Percentiles rank a stretch among this genome's conserved stretches.
phyloP scores from a whole-genome alignment of 306 rosid species.

The Rubus parviflorus region DNA sequence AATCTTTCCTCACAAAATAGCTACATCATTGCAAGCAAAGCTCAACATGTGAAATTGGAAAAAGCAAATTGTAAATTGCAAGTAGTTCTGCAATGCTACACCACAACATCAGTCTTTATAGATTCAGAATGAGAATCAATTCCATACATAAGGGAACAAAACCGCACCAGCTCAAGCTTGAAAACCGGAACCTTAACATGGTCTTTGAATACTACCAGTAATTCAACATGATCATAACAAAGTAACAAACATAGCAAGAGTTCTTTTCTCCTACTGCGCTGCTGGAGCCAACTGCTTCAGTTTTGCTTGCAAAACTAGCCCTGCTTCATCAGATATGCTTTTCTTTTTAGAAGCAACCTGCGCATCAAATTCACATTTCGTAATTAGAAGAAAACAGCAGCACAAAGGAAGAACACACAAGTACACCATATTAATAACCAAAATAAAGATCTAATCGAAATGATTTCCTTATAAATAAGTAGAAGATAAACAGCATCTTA shows the following conservation, averaged over 20 bases:
- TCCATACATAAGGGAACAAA: not conserved
- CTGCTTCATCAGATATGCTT: slow-evolving; percentile 68
- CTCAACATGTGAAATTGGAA: not conserved
- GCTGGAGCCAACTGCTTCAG: slow-evolving; percentile 69
- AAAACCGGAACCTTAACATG: not conserved
- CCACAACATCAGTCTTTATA: not conserved
- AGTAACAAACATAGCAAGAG: not conserved
- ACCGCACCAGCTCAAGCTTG: not conserved
- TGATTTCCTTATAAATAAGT: too few species aligned
- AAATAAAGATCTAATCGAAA: too few species aligned
- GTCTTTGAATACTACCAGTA: not conserved
- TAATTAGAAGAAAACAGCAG: not conserved
- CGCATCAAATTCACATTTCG: slow-evolving; percentile 22
- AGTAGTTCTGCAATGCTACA: not conserved
- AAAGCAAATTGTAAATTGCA: not conserved
- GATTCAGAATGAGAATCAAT: not conserved
- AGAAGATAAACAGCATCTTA: too few species aligned
- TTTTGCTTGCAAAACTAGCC: slow-evolving; percentile 65
- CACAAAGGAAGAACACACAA: not conserved
- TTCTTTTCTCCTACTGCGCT: slow-evolving; percentile 25
- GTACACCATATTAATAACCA: too few species aligned
- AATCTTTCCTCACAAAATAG: not conserved
- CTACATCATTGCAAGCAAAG: not conserved
- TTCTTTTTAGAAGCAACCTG: slow-evolving; percentile 92
- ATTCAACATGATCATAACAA: not conserved